Percentiles rank a stretch among this genome's conserved stretches.
phyloP scores from a whole-genome alignment of 768 basidiomycete species.

The Lanmaoa rubissima region DNA sequence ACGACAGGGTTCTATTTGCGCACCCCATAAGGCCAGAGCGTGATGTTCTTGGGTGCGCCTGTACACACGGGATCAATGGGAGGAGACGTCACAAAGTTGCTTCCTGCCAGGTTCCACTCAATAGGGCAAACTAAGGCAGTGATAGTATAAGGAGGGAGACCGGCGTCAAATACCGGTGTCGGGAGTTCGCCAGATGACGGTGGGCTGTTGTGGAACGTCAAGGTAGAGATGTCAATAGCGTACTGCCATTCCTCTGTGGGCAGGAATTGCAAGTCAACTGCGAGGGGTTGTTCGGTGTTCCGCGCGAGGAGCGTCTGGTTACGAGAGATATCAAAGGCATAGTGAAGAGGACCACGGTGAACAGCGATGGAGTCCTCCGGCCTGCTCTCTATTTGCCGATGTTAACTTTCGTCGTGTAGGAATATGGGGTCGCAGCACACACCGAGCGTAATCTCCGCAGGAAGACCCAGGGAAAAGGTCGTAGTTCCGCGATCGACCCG shows the following conservation, averaged over 20 bases:
- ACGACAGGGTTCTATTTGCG: neutral
- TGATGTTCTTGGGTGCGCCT: conserved; percentile 23
- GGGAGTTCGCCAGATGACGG: conserved; percentile 27
- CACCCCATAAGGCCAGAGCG: conserved; percentile 2
- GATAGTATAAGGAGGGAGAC: neutral
- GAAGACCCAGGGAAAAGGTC: neutral
- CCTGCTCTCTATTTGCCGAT: neutral
- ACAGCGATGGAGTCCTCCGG: neutral
- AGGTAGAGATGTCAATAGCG: conserved; percentile 23
- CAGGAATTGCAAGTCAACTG: conserved; percentile 35
- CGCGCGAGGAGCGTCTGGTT: neutral
- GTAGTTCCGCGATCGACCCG: neutral
- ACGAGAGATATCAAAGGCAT: neutral
- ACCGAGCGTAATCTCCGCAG: neutral
- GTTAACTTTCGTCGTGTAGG: neutral
- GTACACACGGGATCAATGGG: conserved; percentile 44
- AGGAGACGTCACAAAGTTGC: conserved; percentile 30
- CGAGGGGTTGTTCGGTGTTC: conserved; percentile 23
- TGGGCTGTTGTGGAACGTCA: conserved; percentile 37
- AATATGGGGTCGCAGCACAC: neutral
- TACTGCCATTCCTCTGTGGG: neutral
- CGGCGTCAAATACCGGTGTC: neutral
- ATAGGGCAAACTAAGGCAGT: neutral
- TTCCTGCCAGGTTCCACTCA: neutral
- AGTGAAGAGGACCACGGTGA: conserved; percentile 3